These are phyloP conservation scores for Nakaseomyces bracarensis DNA, from an alignment of 1,139 yeast species.

Conservation along the genomic window DNA sequence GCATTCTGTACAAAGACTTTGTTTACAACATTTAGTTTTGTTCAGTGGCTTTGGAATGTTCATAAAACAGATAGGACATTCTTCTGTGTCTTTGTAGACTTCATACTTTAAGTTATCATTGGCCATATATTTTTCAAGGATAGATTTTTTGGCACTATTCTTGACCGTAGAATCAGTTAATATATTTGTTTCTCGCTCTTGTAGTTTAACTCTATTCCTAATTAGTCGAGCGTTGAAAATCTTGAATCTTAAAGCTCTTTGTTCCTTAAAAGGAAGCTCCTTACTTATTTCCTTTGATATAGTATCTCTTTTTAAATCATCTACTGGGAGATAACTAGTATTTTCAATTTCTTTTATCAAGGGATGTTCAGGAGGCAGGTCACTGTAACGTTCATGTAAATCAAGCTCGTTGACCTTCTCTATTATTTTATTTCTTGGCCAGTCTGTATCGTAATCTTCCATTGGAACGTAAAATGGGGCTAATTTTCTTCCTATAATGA, in stretches of 20 bases:
- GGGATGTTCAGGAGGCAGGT: slow-evolving; percentile 14
- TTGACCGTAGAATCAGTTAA: slow-evolving; percentile 2
- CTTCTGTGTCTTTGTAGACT: slow-evolving; percentile 59
- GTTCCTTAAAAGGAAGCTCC: slow-evolving; percentile 37
- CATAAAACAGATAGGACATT: slow-evolving; percentile 92
- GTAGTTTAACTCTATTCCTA: slow-evolving; percentile 39
- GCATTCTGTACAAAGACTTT: slow-evolving; percentile 92
- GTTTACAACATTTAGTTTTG: slow-evolving; percentile 81
- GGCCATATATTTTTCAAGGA: slow-evolving; percentile 27
- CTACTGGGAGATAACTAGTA: slow-evolving; percentile 40
- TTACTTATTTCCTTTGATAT: slow-evolving; percentile 39
- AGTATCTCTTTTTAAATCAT: slow-evolving; percentile 34
- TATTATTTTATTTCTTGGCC: slow-evolving; percentile 54
- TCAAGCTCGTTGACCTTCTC: slow-evolving; percentile 42
- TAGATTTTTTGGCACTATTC: slow-evolving; percentile 1
- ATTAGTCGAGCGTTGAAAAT: slow-evolving; percentile 37
- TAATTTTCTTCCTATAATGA: slow-evolving; percentile 56
- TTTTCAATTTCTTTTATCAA: slow-evolving; percentile 28
- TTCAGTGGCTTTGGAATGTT: slow-evolving; percentile 75
- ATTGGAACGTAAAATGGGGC: slow-evolving; percentile 87
- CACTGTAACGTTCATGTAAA: slow-evolving; percentile 49
- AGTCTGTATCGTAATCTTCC: slow-evolving; percentile 57
- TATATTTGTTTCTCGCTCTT: slow-evolving; percentile 41
- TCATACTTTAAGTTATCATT: slow-evolving; percentile 39
- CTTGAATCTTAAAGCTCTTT: slow-evolving; percentile 45